These are phyloP conservation scores for Euclidium syriacum DNA, from an alignment of 345 rosid species.

Conservation along the genomic window DNA sequence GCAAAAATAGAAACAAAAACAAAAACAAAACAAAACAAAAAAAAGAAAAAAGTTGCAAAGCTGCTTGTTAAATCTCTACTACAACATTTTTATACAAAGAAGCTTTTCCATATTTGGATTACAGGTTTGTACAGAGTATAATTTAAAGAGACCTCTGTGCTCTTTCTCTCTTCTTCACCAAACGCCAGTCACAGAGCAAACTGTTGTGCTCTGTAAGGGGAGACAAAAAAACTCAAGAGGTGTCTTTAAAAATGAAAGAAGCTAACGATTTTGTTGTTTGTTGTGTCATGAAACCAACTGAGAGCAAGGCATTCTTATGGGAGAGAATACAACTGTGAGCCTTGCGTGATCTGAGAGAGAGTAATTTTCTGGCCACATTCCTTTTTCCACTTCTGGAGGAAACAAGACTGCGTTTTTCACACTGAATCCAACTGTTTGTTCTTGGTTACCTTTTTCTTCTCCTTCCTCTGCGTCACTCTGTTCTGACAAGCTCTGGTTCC, in stretches of 20 bases:
- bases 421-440: slow-evolving; percentile 60
- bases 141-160: background rate
- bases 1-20: background rate
- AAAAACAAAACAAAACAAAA: background rate
- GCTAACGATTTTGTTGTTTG: background rate
- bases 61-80: slow-evolving; percentile 20
- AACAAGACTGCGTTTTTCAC: slow-evolving; percentile 70
- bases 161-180: slow-evolving; percentile 10
- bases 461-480: slow-evolving; percentile 36
- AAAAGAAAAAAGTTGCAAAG: slow-evolving; percentile 5
- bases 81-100: slow-evolving; percentile 16
- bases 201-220: background rate
- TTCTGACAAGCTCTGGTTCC: slow-evolving; percentile 59
- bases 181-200: background rate
- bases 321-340: slow-evolving; percentile 70
- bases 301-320: slow-evolving; percentile 55
- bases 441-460: slow-evolving; percentile 29
- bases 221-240: slow-evolving; percentile 4
- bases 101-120: slow-evolving; percentile 7
- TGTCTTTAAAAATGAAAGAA: slow-evolving; percentile 4
- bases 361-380: slow-evolving; percentile 70
- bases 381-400: slow-evolving; percentile 77
- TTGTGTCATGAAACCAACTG: slow-evolving; percentile 33
- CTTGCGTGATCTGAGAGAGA: slow-evolving; percentile 76
- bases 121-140: slow-evolving; percentile 15